Conservation (phyloP, 441 rosid species). For the Isatis lusitanica region DNA sequence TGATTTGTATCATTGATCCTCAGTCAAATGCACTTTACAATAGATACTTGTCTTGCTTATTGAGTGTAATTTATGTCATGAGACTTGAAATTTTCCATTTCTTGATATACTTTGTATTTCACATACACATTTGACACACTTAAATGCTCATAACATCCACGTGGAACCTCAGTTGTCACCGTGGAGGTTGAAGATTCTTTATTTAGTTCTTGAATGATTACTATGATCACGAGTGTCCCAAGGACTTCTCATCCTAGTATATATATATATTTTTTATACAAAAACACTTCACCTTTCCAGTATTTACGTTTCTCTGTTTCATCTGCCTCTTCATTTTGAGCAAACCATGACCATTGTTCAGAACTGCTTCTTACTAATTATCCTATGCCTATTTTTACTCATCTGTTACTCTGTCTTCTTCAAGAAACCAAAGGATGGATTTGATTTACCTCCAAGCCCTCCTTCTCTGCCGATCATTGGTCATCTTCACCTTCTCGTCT, state of each 20-base stretch:
- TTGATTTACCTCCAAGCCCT: conserved; percentile 14
- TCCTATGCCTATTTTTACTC: not conserved
- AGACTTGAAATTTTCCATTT: too few relatives aligned
- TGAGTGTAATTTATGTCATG: too few relatives aligned
- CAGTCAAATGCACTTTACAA: too few relatives aligned
- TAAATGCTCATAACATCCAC: conserved; percentile 5
- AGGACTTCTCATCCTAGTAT: not conserved
- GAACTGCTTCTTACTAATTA: not conserved
- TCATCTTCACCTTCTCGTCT: conserved; percentile 28
- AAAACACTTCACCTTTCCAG: not conserved
- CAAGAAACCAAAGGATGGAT: conserved; percentile 4
- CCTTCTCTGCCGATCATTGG: conserved; percentile 6
- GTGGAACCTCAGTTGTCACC: not conserved
- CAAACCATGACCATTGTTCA: conserved; percentile 22
- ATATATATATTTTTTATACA: not conserved
- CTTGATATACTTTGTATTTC: not conserved
- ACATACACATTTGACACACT: not conserved
- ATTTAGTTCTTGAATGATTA: not conserved
- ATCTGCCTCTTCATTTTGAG: not conserved
- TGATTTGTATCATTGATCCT: too few relatives aligned
- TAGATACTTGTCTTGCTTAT: too few relatives aligned
- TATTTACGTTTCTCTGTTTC: not conserved
- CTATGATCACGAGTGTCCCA: not conserved
- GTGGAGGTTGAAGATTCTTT: not conserved
- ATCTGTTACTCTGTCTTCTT: conserved; percentile 3